These are phyloP conservation scores for Umbelopsis sp. DNA, from an alignment of 371 early-diverging fungal species.

Conservation along the genomic window DNA sequence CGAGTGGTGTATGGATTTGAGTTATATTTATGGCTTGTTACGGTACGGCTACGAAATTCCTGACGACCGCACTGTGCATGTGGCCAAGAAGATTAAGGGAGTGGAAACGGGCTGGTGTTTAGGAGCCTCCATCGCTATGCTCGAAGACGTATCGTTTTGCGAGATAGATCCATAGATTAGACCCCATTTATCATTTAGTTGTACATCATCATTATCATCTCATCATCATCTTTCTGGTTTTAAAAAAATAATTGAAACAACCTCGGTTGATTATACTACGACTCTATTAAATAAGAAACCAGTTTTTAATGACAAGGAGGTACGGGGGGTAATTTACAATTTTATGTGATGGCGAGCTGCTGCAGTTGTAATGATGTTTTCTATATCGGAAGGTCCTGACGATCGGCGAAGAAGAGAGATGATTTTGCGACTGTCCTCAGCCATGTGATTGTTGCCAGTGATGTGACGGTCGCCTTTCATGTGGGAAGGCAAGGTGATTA, in stretches of 20 bases:
- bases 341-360: too few species aligned
- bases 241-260: too few species aligned
- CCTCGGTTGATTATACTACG: too few species aligned
- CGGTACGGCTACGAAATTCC: constrained; percentile 86
- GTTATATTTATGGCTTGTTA: constrained; percentile 85
- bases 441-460: not conserved
- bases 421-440: not conserved
- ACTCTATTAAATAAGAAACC: too few species aligned
- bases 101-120: constrained; percentile 97
- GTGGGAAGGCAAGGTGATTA: not conserved
- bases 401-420: not conserved
- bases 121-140: constrained; percentile 86
- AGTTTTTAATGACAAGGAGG: too few species aligned
- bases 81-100: constrained; percentile 92
- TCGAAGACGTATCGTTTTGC: constrained; percentile 58
- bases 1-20: constrained; percentile 88
- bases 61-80: constrained; percentile 66
- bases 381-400: not conserved
- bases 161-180: constrained; percentile 9
- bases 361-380: not conserved
- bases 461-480: too few species aligned
- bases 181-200: not conserved
- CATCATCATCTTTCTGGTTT: too few species aligned
- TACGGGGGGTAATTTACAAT: too few species aligned
- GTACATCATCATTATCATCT: too few species aligned